Conservation (phyloP, 2,329 filamentous ascomycete genomes). For the Calonectria naviculata region DNA sequence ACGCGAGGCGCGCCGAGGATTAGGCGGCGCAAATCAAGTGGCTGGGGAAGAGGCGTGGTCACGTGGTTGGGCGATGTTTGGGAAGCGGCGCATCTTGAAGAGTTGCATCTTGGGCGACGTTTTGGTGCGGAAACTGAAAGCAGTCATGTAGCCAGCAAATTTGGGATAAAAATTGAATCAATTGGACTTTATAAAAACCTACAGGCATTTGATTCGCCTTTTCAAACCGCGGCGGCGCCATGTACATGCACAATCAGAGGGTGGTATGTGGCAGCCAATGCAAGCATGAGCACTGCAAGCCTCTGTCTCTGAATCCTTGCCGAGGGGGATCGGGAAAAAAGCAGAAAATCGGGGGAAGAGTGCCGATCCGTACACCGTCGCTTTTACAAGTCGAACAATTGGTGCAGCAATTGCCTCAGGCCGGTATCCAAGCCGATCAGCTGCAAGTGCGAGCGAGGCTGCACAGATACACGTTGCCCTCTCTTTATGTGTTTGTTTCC, state of each 20-base stretch:
- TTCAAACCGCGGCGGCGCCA: not conserved
- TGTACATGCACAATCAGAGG: not conserved
- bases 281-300: not conserved
- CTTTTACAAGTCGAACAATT: not conserved
- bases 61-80: slow-evolving; percentile 35
- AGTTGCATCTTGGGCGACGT: not conserved
- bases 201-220: not conserved
- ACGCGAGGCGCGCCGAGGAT: slow-evolving; percentile 49
- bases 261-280: slow-evolving; percentile 7
- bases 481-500: not conserved
- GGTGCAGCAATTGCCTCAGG: not conserved
- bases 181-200: not conserved
- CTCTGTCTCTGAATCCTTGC: slow-evolving; percentile 6
- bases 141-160: not conserved
- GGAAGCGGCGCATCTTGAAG: not conserved
- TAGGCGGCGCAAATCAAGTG: slow-evolving; percentile 47
- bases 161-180: not conserved
- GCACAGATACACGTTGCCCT: not conserved
- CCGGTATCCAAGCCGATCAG: not conserved
- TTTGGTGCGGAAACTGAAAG: not conserved
- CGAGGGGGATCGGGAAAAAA: not conserved
- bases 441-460: too few relatives aligned
- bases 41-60: slow-evolving; percentile 37
- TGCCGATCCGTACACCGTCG: not conserved
- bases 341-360: not conserved